A percentile compares a stretch with the other conserved stretches of the same genome.
Evolutionary conservation across 1,284 basidiomycete species (phyloP).

Genomic region (Trichosporon asahii): DNA sequence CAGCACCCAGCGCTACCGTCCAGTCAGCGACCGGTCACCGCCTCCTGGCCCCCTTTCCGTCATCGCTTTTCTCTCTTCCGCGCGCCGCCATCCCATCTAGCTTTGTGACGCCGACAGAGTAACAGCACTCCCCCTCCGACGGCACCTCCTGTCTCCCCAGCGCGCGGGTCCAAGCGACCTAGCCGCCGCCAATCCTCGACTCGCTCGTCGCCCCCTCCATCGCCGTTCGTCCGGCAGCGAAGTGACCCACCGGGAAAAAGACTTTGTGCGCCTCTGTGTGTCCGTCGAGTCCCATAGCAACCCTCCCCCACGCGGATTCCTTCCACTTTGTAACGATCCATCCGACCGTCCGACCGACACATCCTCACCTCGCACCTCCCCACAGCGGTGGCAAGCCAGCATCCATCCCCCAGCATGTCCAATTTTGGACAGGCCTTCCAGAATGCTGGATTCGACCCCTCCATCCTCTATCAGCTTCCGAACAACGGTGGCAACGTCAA

Average conservation of each 20-base stretch:
- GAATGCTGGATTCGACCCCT: slow-evolving; percentile 23
- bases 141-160: neutral
- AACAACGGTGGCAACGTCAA: slow-evolving; percentile 16
- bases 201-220: neutral
- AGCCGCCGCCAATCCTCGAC: neutral
- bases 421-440: slow-evolving; percentile 28
- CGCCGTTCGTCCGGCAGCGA: neutral
- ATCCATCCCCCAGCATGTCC: slow-evolving; percentile 23
- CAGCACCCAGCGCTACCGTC: neutral
- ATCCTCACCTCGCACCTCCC: neutral
- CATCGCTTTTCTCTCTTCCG: neutral
- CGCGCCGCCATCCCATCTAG: slow-evolving; percentile 2
- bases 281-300: neutral
- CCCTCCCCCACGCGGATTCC: neutral
- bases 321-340: neutral
- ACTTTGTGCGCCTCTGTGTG: neutral
- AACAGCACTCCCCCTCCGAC: neutral
- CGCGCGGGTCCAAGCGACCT: slow-evolving; percentile 9
- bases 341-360: neutral
- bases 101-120: neutral
- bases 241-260: neutral
- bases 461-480: slow-evolving; percentile 22
- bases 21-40: neutral
- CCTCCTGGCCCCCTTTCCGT: neutral
- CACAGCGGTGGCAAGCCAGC: neutral